A percentile compares a stretch with the other conserved stretches of the same genome.
These are phyloP conservation scores for Dalechampia spathulata DNA, from an alignment of 441 rosid genomes.

Conservation along the genomic window DNA sequence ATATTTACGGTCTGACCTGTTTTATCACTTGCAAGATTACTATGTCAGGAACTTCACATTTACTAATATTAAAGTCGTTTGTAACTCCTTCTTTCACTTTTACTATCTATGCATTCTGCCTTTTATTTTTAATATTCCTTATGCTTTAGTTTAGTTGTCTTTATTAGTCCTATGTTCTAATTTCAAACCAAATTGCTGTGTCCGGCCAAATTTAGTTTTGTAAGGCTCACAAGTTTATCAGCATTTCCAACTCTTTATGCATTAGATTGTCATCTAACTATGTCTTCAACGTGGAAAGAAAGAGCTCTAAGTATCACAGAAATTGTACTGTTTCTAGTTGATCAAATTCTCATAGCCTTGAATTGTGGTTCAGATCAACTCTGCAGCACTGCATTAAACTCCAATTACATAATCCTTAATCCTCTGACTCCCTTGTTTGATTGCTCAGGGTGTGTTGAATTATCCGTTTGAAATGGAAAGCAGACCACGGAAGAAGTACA, in stretches of 20 bases:
- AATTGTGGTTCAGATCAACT: background rate
- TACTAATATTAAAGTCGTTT: too few relatives aligned
- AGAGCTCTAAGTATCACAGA: too few relatives aligned
- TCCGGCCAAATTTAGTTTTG: background rate
- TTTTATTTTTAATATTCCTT: too few relatives aligned
- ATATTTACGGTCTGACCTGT: background rate
- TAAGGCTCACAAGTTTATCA: background rate
- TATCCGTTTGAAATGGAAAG: background rate
- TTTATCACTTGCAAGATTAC: background rate
- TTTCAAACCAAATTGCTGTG: background rate
- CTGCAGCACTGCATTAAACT: background rate
- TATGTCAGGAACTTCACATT: too few relatives aligned
- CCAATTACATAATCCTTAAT: background rate
- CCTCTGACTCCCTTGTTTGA: background rate
- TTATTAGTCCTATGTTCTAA: too few relatives aligned
- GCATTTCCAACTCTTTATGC: background rate
- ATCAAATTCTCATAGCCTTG: background rate
- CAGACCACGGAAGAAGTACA: background rate
- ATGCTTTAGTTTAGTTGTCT: too few relatives aligned
- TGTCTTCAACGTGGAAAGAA: too few relatives aligned
- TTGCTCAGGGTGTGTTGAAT: background rate
- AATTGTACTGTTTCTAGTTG: too few relatives aligned
- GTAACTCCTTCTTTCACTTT: too few relatives aligned
- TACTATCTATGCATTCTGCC: too few relatives aligned
- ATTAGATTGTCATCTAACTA: background rate